Evolutionary conservation across 1,139 yeast genomes (phyloP).

Genomic region (Citeromyces hawaiiensis): DNA sequence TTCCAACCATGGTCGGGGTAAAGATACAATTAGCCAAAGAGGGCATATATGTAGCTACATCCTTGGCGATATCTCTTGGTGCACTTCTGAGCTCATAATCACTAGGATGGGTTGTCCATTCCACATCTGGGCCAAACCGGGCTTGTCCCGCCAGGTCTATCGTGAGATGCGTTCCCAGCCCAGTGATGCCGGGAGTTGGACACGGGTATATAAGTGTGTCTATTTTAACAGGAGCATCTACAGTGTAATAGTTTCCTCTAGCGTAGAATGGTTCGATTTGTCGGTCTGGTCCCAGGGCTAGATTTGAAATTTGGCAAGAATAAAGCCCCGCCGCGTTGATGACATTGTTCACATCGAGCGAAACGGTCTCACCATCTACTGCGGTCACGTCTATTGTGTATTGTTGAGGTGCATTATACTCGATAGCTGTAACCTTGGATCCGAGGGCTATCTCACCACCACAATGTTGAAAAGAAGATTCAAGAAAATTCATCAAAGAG

Average conservation of each 20-base stretch:
- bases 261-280: conserved; percentile 55
- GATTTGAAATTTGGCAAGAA: conserved; percentile 57
- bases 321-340: conserved; percentile 71
- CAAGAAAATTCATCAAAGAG: conserved; percentile 48
- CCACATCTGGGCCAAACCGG: conserved; percentile 81
- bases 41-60: conserved; percentile 54
- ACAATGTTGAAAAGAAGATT: conserved; percentile 36
- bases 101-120: conserved; percentile 49
- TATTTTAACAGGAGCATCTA: conserved; percentile 29
- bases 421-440: conserved; percentile 39
- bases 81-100: conserved; percentile 33
- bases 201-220: conserved; percentile 59
- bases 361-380: conserved; percentile 20
- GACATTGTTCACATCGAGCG: conserved; percentile 29
- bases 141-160: conserved; percentile 72
- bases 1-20: conserved; percentile 65
- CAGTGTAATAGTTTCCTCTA: conserved; percentile 72
- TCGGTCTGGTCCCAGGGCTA: conserved; percentile 51
- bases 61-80: conserved; percentile 43
- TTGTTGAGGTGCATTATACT: conserved; percentile 11
- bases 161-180: conserved; percentile 81
- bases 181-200: conserved; percentile 46
- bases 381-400: conserved; percentile 22
- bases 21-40: conserved; percentile 34
- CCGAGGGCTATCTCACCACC: conserved; percentile 58